These are phyloP conservation scores for Bisporella sp. DNA, from an alignment of 2,329 filamentous ascomycete species.

Conservation along the genomic window DNA sequence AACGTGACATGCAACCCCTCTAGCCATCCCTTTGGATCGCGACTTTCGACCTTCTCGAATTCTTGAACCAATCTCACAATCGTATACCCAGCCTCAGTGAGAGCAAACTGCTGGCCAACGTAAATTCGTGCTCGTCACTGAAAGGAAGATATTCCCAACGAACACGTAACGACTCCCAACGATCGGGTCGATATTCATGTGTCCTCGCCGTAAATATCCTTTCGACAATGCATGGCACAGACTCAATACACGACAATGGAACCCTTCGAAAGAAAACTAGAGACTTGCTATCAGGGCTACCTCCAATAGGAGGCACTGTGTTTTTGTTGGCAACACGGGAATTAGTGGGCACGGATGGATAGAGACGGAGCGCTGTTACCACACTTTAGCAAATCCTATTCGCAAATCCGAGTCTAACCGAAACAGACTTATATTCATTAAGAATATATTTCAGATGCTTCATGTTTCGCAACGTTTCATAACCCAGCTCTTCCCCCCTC, in stretches of 20 bases:
- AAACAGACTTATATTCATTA: constrained; percentile 41
- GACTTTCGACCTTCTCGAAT: too few relatives aligned
- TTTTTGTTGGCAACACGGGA: constrained; percentile 40
- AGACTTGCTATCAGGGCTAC: constrained; percentile 23
- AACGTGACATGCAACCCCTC: too few relatives aligned
- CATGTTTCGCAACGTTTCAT: constrained; percentile 49
- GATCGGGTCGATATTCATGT: constrained; percentile 30
- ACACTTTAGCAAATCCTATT: constrained; percentile 1
- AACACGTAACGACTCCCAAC: too few relatives aligned
- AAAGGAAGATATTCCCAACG: too few relatives aligned
- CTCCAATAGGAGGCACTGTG: constrained; percentile 26
- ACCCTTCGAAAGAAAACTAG: constrained; percentile 23
- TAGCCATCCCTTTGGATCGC: too few relatives aligned
- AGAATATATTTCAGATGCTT: constrained; percentile 53
- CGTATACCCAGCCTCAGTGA: neutral
- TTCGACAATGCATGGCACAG: constrained; percentile 24
- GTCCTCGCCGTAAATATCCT: constrained; percentile 27
- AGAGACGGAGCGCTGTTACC: constrained; percentile 38
- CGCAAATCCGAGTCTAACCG: neutral
- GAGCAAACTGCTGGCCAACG: neutral
- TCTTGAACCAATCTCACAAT: neutral
- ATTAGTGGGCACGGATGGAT: constrained; percentile 49
- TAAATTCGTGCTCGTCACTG: too few relatives aligned
- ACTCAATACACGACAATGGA: constrained; percentile 18
- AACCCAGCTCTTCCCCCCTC: constrained; percentile 33